A percentile compares a stretch with the other conserved stretches of the same genome.
Conservation (phyloP, 345 rosid species). For the Lagerstroemia speciosa region DNA sequence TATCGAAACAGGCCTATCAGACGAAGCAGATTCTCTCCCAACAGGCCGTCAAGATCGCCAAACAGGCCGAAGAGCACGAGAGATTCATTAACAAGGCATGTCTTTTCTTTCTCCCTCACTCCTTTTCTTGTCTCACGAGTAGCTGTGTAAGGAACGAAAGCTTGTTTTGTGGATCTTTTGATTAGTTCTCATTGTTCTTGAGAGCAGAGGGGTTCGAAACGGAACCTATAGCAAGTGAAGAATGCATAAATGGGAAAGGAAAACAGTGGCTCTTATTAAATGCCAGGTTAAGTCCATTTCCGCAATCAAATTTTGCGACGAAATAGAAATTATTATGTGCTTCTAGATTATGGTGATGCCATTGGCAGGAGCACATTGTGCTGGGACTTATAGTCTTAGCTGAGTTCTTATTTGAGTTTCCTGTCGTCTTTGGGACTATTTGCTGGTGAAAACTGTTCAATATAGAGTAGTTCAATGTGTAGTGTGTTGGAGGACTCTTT, state of each 20-base stretch:
- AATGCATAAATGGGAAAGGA: not conserved
- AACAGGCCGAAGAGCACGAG: slow-evolving; percentile 92
- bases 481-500: not conserved
- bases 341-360: not conserved
- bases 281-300: not conserved
- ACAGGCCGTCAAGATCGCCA: slow-evolving; percentile 87
- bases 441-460: not conserved
- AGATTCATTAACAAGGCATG: slow-evolving; percentile 68
- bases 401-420: not conserved
- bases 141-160: too few relatives aligned
- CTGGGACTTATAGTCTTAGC: not conserved
- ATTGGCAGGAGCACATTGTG: not conserved
- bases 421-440: too few relatives aligned
- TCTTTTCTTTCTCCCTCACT: not conserved
- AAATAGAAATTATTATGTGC: not conserved
- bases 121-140: too few relatives aligned
- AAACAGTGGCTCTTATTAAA: not conserved
- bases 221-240: not conserved
- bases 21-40: slow-evolving; percentile 77
- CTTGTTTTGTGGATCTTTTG: not conserved
- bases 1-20: slow-evolving; percentile 68
- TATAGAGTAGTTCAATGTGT: too few relatives aligned
- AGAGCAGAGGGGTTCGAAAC: too few relatives aligned
- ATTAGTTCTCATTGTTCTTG: not conserved
- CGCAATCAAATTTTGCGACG: not conserved